Percentiles rank a stretch among this genome's conserved stretches.
These are phyloP conservation scores for Colletotrichum sp. DNA, from an alignment of 2,329 filamentous ascomycete genomes.

Conservation along the genomic window DNA sequence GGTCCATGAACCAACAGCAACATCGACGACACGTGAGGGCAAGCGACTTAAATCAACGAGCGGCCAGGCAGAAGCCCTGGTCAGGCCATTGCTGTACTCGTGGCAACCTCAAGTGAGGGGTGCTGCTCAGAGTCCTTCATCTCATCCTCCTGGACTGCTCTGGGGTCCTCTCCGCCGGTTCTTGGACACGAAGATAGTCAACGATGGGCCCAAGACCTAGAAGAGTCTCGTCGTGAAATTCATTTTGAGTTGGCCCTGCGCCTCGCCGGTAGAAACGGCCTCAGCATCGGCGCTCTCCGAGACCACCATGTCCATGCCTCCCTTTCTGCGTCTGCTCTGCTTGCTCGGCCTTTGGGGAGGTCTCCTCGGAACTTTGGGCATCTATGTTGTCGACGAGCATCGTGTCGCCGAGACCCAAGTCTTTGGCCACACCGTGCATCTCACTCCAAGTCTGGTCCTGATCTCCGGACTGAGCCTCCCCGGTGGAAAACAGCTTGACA, in stretches of 20 bases:
- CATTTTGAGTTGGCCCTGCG: not conserved
- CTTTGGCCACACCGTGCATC: not conserved
- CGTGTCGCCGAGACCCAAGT: not conserved
- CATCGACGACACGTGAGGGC: rapidly evolving
- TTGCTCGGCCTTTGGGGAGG: not conserved
- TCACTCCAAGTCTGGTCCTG: not conserved
- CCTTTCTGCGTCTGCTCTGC: not conserved
- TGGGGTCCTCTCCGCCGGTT: not conserved
- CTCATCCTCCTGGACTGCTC: not conserved
- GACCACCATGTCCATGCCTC: not conserved
- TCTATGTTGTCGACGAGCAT: not conserved
- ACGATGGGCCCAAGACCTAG: not conserved
- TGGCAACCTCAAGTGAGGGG: not conserved
- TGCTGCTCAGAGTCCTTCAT: not conserved
- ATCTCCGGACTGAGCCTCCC: not conserved
- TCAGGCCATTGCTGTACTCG: not conserved
- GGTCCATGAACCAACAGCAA: not conserved
- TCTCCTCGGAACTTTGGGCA: too few species aligned
- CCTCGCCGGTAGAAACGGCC: not conserved
- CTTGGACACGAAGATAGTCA: not conserved
- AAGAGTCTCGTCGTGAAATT: not conserved
- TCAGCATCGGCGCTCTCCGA: not conserved
- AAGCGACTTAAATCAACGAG: not conserved
- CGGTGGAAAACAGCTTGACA: not conserved
- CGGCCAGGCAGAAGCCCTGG: not conserved